Evolutionary conservation across 306 rosid species (phyloP).

Genomic region (Delonix regia): DNA sequence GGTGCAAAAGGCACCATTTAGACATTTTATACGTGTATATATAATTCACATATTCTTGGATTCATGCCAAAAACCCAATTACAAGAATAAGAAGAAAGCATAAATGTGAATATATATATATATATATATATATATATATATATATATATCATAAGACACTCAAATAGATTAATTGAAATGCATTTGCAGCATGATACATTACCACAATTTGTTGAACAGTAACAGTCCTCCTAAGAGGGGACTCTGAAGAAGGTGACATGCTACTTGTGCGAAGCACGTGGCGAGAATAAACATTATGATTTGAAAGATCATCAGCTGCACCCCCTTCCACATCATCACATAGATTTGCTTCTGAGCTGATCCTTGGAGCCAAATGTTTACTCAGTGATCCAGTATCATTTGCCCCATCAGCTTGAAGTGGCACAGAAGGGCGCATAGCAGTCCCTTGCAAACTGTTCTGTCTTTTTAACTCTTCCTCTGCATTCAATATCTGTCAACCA

Average conservation of each 20-base stretch:
- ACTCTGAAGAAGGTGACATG: slow-evolving; percentile 89
- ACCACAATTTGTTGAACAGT: slow-evolving; percentile 63
- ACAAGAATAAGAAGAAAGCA: background rate
- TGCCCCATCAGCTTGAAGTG: slow-evolving; percentile 65
- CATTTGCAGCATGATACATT: slow-evolving; percentile 38
- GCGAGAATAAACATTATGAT: slow-evolving; percentile 59
- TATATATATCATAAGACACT: slow-evolving; percentile 22
- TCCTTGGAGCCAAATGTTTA: slow-evolving; percentile 56
- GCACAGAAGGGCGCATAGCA: slow-evolving; percentile 53
- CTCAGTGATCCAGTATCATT: slow-evolving; percentile 70
- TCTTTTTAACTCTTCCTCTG: slow-evolving; percentile 91
- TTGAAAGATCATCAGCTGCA: slow-evolving; percentile 70
- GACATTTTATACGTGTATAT: background rate
- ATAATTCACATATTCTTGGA: slow-evolving; percentile 11
- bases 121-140: too few species aligned
- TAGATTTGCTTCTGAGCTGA: slow-evolving; percentile 62
- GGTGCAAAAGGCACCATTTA: background rate
- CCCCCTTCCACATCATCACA: slow-evolving; percentile 71
- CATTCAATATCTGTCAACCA: slow-evolving; percentile 74
- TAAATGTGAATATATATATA: too few species aligned
- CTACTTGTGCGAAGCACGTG: slow-evolving; percentile 65
- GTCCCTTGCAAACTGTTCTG: slow-evolving; percentile 61
- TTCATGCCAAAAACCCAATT: slow-evolving; percentile 2
- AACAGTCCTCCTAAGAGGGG: slow-evolving; percentile 81
- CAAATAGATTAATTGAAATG: background rate